Percentiles rank a stretch among this genome's conserved stretches.
Evolutionary conservation across 805 yeast species (phyloP).

Genomic region (Candida maesae): DNA sequence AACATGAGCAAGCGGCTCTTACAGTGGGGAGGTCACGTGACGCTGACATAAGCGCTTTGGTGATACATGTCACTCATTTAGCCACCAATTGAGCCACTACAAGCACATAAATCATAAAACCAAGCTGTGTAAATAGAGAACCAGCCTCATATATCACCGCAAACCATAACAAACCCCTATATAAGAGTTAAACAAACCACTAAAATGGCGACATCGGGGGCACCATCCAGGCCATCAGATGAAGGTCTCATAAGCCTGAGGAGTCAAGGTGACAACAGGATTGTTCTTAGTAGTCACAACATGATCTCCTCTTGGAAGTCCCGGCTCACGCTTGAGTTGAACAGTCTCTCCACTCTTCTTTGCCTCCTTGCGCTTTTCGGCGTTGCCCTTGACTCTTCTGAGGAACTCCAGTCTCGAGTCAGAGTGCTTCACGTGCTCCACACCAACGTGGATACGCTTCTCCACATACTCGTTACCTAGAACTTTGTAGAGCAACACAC

Average conservation of each 20-base stretch:
- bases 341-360: constrained; percentile 87
- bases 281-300: constrained; percentile 72
- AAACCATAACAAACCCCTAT: too few species aligned
- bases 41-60: too few species aligned
- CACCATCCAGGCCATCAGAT: constrained; percentile 56
- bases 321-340: constrained; percentile 95
- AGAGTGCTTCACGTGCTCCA: constrained; percentile 98
- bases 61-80: too few species aligned
- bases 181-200: too few species aligned
- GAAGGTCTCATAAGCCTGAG: constrained; percentile 98
- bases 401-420: constrained; percentile 98
- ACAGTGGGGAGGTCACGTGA: too few species aligned
- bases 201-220: too few species aligned
- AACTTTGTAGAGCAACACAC: constrained; percentile 94
- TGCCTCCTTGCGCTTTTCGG: constrained; percentile 86
- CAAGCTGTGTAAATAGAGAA: too few species aligned
- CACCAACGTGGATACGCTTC: constrained; percentile 95
- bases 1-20: too few species aligned
- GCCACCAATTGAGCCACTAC: too few species aligned
- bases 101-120: too few species aligned
- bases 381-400: constrained; percentile 94
- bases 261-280: constrained; percentile 92
- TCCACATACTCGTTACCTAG: constrained; percentile 97
- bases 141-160: too few species aligned
- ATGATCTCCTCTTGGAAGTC: constrained; percentile 88